Conservation (phyloP, 2,329 filamentous ascomycete genomes). For the Neofusicoccum kwambonambiense region DNA sequence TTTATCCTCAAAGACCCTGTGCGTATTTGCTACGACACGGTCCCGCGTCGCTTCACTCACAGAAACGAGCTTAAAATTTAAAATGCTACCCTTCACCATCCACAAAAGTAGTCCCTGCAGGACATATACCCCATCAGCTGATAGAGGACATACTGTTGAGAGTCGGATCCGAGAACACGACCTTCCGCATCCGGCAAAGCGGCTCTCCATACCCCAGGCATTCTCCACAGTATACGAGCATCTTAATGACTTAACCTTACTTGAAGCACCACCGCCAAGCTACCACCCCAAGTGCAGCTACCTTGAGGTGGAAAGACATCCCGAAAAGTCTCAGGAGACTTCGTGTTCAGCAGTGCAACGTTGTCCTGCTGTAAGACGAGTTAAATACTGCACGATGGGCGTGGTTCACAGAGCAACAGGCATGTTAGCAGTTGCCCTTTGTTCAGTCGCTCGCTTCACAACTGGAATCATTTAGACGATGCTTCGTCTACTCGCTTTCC, state of each 20-base stretch:
- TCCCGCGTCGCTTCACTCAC: no score
- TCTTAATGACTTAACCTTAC: neutral
- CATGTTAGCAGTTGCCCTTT: neutral
- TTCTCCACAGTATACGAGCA: constrained; percentile 4
- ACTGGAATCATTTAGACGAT: neutral
- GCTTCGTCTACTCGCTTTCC: neutral
- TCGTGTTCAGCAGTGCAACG: neutral
- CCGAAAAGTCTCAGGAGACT: neutral
- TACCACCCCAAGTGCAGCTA: neutral
- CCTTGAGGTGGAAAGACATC: neutral
- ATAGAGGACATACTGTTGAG: neutral
- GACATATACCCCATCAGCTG: neutral
- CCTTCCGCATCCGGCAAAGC: neutral
- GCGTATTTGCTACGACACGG: no score
- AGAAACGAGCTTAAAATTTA: no score
- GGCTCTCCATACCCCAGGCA: neutral
- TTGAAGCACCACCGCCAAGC: neutral
- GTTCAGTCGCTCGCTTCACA: neutral
- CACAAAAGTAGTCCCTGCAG: neutral
- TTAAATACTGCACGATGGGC: neutral
- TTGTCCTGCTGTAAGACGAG: no score
- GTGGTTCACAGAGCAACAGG: no score
- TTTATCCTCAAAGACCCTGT: no score
- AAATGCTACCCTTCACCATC: no score
- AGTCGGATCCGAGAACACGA: neutral